A percentile compares a stretch with the other conserved stretches of the same genome.
Conservation (phyloP, 148 eudicot genomes). For the Cornus suecica region DNA sequence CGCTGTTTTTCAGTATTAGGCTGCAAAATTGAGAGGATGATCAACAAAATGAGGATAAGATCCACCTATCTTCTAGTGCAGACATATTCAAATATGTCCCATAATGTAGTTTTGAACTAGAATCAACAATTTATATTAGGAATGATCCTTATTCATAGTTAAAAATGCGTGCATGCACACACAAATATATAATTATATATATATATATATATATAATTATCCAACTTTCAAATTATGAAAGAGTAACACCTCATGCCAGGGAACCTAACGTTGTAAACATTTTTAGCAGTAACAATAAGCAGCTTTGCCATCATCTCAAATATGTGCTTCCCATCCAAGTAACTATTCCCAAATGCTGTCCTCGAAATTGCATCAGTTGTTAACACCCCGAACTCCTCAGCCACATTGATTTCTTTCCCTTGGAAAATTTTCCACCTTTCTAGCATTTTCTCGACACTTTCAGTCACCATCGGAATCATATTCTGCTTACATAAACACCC, state of each 20-base stretch:
- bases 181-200: too few species aligned
- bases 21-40: conserved; percentile 15
- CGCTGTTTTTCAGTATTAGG: conserved; percentile 21
- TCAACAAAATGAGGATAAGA: not conserved
- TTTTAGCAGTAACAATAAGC: conserved; percentile 22
- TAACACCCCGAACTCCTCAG: conserved; percentile 29
- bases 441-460: conserved; percentile 33
- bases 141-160: too few species aligned
- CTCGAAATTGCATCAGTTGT: conserved; percentile 42
- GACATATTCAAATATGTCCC: too few species aligned
- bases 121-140: too few species aligned
- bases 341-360: conserved; percentile 49
- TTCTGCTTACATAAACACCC: conserved; percentile 13
- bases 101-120: too few species aligned
- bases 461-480: conserved; percentile 39
- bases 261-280: conserved; percentile 23
- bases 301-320: conserved; percentile 40
- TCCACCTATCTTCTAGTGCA: too few species aligned
- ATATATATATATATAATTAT: too few species aligned
- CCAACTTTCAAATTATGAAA: too few species aligned
- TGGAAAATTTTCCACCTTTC: conserved; percentile 29
- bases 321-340: conserved; percentile 34
- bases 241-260: conserved; percentile 21
- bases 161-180: too few species aligned
- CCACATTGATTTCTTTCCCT: conserved; percentile 39